Base-by-base conservation (phyloP, 2,329 filamentous ascomycete genomes). In the Monosporascus sp. region DNA sequence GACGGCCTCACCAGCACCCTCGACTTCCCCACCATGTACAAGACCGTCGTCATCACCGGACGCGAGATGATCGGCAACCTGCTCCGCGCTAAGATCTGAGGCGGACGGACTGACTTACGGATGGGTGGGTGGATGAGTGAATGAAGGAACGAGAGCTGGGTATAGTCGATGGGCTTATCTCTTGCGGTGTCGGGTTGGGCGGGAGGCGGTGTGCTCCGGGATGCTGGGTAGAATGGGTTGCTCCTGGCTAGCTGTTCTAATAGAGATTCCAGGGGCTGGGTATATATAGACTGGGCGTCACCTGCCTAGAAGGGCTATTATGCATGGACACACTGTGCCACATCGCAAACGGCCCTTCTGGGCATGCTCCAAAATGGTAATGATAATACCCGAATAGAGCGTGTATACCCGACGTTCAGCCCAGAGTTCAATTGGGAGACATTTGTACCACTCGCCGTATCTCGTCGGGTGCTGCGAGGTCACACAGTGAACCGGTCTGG, bases 1-100 rank as follows among this genome's bases (percentile, higher is more conserved):
- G 91, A 96, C 72, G 85, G 82, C 47, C 78, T 96, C 55, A 83
- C 79, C 52, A 91, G 86, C 72, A 96, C 91, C 5, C 76, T 96
- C 60, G 91, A 96, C 71, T 81, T 95, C 68, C 84, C 82, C n/a
- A 96, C 91, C 2, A 71, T 96, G 65, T 94, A 88, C 87, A 80
- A 81, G 64, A 96, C 88, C n/a, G 82, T 82, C 37, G 77, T 74
- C 59, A 78, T 93, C 55, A 95, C 91, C 1, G 91, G 76, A 2
- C 75, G 84, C 54, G 82, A 91, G 78, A 96, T 94, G 84, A 74
- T 90, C 55, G 70, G 71, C 37, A 93, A 95, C 71, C 68, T 95
- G 69, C 67, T 86, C 54, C 72, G 78, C 64, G 82, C 81, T 54
- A 94, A 94, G 81, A 71, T 93, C 55, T 91, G 7, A 41, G 20